Percentiles rank a stretch among this genome's conserved stretches.
Conservation (phyloP, 768 basidiomycete genomes). For the Lentinula boryana region DNA sequence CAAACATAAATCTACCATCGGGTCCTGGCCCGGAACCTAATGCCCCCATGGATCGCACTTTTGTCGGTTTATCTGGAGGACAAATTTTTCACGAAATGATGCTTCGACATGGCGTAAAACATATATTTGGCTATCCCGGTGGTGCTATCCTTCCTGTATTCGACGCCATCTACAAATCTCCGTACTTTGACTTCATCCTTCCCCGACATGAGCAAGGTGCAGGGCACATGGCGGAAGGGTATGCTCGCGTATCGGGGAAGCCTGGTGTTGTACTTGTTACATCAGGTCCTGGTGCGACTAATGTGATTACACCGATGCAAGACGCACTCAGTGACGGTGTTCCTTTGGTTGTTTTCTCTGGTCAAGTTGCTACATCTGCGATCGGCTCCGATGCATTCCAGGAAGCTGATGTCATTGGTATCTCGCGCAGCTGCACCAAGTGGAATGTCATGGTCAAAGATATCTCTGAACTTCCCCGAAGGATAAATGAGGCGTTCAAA, state of each 20-base stretch:
- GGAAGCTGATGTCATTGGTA: conserved; percentile 95
- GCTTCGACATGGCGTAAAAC: conserved; percentile 92
- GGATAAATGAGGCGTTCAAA: conserved; percentile 99
- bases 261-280: conserved; percentile 98
- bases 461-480: conserved; percentile 85
- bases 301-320: conserved; percentile 97
- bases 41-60: conserved; percentile 67
- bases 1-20: conserved; percentile 28
- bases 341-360: conserved; percentile 91
- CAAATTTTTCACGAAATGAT: conserved; percentile 99
- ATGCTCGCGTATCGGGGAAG: conserved; percentile 94
- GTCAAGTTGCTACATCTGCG: conserved; percentile 98
- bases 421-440: conserved; percentile 95
- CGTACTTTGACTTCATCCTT: conserved; percentile 91
- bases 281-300: conserved; percentile 96
- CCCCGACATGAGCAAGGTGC: conserved; percentile 98
- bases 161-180: conserved; percentile 96
- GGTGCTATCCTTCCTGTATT: conserved; percentile 99
- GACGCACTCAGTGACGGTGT: conserved; percentile 94
- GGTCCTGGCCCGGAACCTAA: conserved; percentile 31
- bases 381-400: conserved; percentile 99
- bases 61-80: conserved; percentile 92
- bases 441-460: conserved; percentile 99
- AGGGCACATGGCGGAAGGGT: conserved; percentile 99
- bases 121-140: conserved; percentile 96